Evolutionary conservation across 768 basidiomycete genomes (phyloP).

Genomic region (Leccinum subtestaceum): DNA sequence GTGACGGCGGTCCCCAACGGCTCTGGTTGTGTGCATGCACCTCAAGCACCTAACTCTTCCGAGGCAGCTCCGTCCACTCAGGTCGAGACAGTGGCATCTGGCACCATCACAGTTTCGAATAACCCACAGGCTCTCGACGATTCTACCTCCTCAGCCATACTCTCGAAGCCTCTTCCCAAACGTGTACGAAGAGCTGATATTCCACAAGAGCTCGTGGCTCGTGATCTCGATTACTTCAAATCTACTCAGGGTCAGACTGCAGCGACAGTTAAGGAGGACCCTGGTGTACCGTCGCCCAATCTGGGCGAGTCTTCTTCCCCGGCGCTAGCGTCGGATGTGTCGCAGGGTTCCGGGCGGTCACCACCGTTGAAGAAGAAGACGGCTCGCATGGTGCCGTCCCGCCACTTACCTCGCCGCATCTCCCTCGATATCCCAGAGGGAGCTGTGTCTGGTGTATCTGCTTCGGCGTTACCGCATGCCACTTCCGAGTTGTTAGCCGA

Average conservation of each 20-base stretch:
- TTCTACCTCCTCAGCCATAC: background rate
- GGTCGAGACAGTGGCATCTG: background rate
- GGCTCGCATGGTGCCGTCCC: slow-evolving; percentile 26
- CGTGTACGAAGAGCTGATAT: slow-evolving; percentile 23
- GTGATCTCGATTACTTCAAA: slow-evolving; percentile 32
- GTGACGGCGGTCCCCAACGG: background rate
- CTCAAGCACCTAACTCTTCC: background rate
- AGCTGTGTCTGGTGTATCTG: background rate
- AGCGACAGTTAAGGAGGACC: background rate
- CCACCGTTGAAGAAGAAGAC: slow-evolving; percentile 18
- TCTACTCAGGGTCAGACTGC: slow-evolving; percentile 5
- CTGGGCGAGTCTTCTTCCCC: background rate
- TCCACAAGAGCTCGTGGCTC: slow-evolving; percentile 23
- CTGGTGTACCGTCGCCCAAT: background rate
- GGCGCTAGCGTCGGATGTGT: background rate
- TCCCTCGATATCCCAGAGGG: background rate
- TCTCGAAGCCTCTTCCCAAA: slow-evolving; percentile 27
- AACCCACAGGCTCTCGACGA: background rate
- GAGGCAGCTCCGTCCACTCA: slow-evolving; percentile 1
- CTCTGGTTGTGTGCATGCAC: background rate
- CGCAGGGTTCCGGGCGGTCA: background rate
- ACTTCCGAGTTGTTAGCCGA: background rate
- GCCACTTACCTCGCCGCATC: slow-evolving; percentile 23
- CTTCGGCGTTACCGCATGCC: background rate
- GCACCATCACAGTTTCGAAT: background rate